phyloP scores from a whole-genome alignment of 805 yeast species.

The Wickerhamomyces alni region DNA sequence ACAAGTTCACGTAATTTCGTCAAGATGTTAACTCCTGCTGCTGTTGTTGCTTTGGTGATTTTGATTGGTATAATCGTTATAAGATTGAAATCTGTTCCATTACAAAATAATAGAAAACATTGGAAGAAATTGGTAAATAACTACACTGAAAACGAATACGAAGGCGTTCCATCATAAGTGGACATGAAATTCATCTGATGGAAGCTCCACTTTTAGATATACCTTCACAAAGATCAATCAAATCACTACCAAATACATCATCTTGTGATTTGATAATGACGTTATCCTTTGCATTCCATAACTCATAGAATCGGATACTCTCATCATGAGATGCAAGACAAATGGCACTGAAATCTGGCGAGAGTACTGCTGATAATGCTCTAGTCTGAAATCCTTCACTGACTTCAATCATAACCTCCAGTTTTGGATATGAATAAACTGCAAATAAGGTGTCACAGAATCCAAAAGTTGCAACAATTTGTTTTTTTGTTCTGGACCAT shows the following conservation, averaged over 20 bases:
- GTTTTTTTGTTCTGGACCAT: conserved; percentile 65
- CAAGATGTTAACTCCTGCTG: conserved; percentile 61
- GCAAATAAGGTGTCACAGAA: conserved; percentile 57
- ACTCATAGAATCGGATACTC: conserved; percentile 64
- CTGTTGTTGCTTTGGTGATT: conserved; percentile 48
- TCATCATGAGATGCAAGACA: conserved; percentile 78
- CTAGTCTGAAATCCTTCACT: conserved; percentile 47
- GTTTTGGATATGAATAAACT: conserved; percentile 63
- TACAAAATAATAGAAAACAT: conserved; percentile 61
- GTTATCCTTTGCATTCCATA: conserved; percentile 50
- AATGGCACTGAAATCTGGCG: conserved; percentile 57
- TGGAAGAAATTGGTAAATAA: conserved; percentile 56
- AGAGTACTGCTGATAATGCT: conserved; percentile 57
- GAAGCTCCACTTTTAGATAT: conserved; percentile 27
- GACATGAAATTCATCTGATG: conserved; percentile 16
- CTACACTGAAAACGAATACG: conserved; percentile 58
- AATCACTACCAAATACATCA: conserved; percentile 44
- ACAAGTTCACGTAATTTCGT: conserved; percentile 52
- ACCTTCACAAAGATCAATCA: conserved; percentile 57
- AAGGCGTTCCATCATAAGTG: conserved; percentile 75
- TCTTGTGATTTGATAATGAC: conserved; percentile 34
- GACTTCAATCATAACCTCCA: conserved; percentile 43
- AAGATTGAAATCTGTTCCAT: conserved; percentile 57
- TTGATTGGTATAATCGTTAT: conserved; percentile 46
- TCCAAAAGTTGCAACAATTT: conserved; percentile 78